Percentiles rank a stretch among this genome's conserved stretches.
These are phyloP conservation scores for Penicillium pancosmium DNA, from an alignment of 495 filamentous ascomycete genomes.

Conservation along the genomic window DNA sequence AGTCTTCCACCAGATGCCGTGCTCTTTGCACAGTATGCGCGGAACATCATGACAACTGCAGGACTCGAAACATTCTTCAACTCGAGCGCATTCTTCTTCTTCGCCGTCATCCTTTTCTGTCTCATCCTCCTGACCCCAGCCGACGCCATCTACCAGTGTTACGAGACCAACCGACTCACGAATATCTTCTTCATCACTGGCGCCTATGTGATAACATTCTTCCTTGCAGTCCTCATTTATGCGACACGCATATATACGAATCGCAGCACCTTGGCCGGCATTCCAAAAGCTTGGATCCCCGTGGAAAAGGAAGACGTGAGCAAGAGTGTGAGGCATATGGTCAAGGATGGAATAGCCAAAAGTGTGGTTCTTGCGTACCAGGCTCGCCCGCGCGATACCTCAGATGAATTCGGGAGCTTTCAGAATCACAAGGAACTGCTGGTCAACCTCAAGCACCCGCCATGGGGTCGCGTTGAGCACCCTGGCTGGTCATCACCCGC, in stretches of 20 bases:
- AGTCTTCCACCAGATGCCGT: conserved; percentile 16
- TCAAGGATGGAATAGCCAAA: conserved; percentile 67
- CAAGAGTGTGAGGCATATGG: conserved; percentile 71
- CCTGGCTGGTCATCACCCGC: conserved; percentile 86
- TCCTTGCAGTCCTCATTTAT: conserved; percentile 77
- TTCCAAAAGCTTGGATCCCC: conserved; percentile 83
- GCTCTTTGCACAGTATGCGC: conserved; percentile 23
- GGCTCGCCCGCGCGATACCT: conserved; percentile 62
- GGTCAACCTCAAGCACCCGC: conserved; percentile 45
- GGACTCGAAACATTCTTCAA: conserved; percentile 79
- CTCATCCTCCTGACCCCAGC: conserved; percentile 81
- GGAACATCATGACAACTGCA: conserved; percentile 43
- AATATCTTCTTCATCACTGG: conserved; percentile 86
- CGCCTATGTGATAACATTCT: conserved; percentile 72
- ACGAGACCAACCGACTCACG: conserved; percentile 61
- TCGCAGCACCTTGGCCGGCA: conserved; percentile 72
- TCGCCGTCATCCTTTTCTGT: conserved; percentile 71
- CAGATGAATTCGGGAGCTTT: conserved; percentile 33
- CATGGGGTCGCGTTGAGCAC: conserved; percentile 83
- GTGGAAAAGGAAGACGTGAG: conserved; percentile 74
- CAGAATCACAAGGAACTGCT: conserved; percentile 34
- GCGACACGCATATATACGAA: conserved; percentile 86
- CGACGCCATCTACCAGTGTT: conserved; percentile 81
- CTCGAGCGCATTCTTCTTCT: conserved; percentile 73
- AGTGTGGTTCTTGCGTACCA: conserved; percentile 85